Conservation (phyloP, 139 green algal species). For the Auxenochlorella pyrenoidosa region DNA sequence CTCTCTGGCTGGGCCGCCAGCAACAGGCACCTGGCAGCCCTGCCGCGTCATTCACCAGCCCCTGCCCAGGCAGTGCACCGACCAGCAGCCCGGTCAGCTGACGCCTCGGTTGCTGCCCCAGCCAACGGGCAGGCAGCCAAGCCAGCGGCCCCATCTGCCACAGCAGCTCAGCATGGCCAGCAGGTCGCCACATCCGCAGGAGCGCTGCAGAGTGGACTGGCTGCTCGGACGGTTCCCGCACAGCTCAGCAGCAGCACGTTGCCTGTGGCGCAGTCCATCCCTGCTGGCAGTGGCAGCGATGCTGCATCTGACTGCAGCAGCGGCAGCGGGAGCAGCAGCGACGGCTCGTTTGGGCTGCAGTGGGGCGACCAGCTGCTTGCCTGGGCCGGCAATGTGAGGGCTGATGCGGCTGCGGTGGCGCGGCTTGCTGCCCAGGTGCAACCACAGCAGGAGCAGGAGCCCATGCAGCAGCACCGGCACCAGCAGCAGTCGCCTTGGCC, state of each 20-base stretch:
- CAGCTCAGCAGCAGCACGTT: neutral
- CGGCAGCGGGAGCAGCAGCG: constrained; percentile 21
- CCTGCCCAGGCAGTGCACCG: neutral
- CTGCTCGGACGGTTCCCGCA: neutral
- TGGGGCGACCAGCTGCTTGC: constrained; percentile 40
- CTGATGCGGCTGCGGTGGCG: constrained; percentile 1
- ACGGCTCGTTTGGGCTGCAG: constrained; percentile 40
- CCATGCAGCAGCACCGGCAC: neutral
- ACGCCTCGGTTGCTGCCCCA: neutral
- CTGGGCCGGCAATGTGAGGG: constrained; percentile 26
- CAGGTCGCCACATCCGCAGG: neutral
- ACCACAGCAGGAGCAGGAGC: too few relatives aligned
- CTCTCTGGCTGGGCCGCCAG: constrained; percentile 19
- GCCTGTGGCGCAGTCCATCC: neutral
- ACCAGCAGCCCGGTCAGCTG: neutral
- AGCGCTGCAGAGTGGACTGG: neutral
- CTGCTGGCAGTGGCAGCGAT: neutral
- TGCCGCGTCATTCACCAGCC: neutral
- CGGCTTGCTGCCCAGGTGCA: neutral
- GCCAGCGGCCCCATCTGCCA: neutral
- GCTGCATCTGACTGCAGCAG: neutral
- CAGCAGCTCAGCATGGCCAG: neutral
- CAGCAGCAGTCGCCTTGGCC: neutral
- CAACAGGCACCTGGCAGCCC: neutral
- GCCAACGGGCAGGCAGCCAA: neutral